A percentile compares a stretch with the other conserved stretches of the same genome.
Conservation (phyloP, 768 basidiomycete genomes). For the Amanita brunnescens region DNA sequence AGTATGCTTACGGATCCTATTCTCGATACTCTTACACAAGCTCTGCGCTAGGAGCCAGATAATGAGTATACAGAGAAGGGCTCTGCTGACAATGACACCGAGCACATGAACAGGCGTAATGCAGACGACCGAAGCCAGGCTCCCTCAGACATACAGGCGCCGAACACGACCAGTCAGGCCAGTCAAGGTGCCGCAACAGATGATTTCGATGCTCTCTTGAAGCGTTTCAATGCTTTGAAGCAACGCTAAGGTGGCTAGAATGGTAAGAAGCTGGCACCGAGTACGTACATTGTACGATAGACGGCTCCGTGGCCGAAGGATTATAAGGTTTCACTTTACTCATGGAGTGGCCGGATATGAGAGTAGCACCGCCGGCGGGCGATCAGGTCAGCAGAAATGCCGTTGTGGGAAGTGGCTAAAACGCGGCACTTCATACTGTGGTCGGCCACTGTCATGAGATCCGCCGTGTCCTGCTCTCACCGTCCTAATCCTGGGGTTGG, state of each 20-base stretch:
- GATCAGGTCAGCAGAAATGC: not conserved
- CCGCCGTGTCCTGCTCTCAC: not conserved
- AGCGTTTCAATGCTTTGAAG: conserved; percentile 82
- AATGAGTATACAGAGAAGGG: not conserved
- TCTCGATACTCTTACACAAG: not conserved
- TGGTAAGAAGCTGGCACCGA: too few species aligned
- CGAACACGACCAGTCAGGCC: conserved; percentile 11
- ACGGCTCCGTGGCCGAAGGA: too few species aligned
- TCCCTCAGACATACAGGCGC: not conserved
- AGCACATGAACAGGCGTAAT: not conserved
- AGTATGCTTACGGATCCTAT: not conserved
- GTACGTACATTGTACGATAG: too few species aligned
- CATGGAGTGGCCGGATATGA: not conserved
- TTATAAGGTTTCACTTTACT: not conserved
- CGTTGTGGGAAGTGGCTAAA: not conserved
- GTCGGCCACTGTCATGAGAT: conserved; percentile 2
- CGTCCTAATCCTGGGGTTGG: too few species aligned
- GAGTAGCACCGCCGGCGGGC: not conserved
- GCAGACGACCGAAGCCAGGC: not conserved
- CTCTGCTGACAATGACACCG: not conserved
- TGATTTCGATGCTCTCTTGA: conserved; percentile 67
- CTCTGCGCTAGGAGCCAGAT: not conserved
- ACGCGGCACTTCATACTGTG: not conserved
- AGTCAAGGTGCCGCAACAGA: conserved; percentile 38
- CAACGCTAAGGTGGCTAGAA: too few species aligned